A percentile compares a stretch with the other conserved stretches of the same genome.
Conservation (phyloP, 1,139 yeast genomes). For the Blastobotrys apis region DNA sequence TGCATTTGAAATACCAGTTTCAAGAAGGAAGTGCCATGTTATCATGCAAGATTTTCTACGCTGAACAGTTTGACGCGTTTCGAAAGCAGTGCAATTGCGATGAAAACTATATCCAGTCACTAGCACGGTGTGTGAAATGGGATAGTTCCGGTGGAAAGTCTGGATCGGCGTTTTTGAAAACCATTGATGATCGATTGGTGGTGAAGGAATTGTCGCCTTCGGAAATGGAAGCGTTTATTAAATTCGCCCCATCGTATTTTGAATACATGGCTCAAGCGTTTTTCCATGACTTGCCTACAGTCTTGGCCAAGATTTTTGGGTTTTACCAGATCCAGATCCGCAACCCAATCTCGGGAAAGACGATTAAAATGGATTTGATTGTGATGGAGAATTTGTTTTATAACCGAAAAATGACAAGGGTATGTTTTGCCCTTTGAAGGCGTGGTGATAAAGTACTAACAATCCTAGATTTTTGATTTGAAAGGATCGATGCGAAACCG, state of each 20-base stretch:
- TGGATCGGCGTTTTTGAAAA: constrained; percentile 89
- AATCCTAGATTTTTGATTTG: constrained; percentile 65
- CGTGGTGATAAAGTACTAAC: not conserved
- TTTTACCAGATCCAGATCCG: constrained; percentile 89
- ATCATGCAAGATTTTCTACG: constrained; percentile 90
- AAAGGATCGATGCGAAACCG: constrained; percentile 98
- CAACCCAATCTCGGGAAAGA: constrained; percentile 68
- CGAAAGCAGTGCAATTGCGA: constrained; percentile 78
- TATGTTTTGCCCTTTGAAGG: not conserved
- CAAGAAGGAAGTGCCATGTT: constrained; percentile 78
- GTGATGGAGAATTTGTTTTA: constrained; percentile 96
- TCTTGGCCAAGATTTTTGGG: constrained; percentile 90
- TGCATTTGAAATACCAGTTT: constrained; percentile 83
- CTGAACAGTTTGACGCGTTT: constrained; percentile 95
- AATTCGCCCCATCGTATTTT: constrained; percentile 94
- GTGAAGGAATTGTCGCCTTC: constrained; percentile 84
- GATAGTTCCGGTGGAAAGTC: constrained; percentile 95
- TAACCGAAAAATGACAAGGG: constrained; percentile 69
- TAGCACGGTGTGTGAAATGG: constrained; percentile 93
- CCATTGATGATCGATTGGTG: constrained; percentile 83
- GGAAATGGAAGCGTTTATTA: constrained; percentile 89
- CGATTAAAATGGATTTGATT: constrained; percentile 81
- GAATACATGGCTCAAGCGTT: constrained; percentile 94
- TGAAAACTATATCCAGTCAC: constrained; percentile 75
- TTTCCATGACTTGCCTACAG: constrained; percentile 92